These are phyloP conservation scores for Phytopythium cucurbitacearum DNA, from an alignment of 352 stramenopile species.

Conservation along the genomic window DNA sequence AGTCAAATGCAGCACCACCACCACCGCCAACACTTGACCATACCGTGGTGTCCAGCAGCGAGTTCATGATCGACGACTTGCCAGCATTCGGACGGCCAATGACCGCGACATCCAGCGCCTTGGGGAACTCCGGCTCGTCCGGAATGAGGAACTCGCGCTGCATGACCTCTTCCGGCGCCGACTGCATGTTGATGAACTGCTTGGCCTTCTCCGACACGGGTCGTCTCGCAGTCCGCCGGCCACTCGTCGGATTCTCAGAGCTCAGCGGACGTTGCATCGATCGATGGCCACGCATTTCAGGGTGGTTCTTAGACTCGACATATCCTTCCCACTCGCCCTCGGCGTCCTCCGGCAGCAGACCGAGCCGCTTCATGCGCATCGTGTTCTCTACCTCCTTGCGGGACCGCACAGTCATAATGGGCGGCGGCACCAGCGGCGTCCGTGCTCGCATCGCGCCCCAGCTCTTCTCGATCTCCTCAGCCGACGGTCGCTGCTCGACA, in stretches of 20 bases:
- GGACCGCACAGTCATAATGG: conserved; percentile 28
- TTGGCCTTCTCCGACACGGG: conserved; percentile 51
- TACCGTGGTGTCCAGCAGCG: conserved; percentile 69
- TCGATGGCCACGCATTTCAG: conserved; percentile 2
- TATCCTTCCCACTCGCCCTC: conserved; percentile 22
- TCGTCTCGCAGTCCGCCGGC: conserved; percentile 23
- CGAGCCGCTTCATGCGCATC: conserved; percentile 51
- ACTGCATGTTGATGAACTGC: conserved; percentile 63
- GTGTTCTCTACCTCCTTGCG: conserved; percentile 57
- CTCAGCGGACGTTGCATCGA: conserved; percentile 12
- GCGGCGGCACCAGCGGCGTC: conserved; percentile 24
- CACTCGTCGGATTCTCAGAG: conserved; percentile 10
- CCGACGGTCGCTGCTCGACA: conserved; percentile 10
- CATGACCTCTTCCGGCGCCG: conserved; percentile 55
- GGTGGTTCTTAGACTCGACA: conserved; percentile 3
- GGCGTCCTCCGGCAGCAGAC: conserved; percentile 41
- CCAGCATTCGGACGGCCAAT: conserved; percentile 85
- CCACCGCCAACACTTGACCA: not conserved
- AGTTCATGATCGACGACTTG: conserved; percentile 87
- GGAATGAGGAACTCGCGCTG: conserved; percentile 72
- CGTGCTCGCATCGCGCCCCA: conserved; percentile 42
- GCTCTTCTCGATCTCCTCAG: conserved; percentile 35
- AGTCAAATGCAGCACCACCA: not conserved
- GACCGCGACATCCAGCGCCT: conserved; percentile 71
- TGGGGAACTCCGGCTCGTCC: conserved; percentile 60